Evolutionary conservation across 2,329 filamentous ascomycete genomes (phyloP).

Genomic region (Celoporthe dispersa): DNA sequence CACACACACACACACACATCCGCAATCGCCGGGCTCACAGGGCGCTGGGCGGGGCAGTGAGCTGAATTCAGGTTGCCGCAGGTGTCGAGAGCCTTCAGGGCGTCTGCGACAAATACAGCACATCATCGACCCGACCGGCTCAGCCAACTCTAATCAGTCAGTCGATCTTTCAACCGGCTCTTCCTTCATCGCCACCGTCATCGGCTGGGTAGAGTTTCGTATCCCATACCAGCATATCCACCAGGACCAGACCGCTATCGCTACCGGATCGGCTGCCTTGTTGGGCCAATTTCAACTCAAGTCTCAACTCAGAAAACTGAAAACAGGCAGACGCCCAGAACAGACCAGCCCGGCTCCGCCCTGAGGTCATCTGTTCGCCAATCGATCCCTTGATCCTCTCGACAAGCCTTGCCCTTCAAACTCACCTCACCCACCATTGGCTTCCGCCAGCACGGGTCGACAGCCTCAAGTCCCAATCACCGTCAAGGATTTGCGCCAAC

Average conservation of each 20-base stretch:
- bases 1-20: too few species aligned
- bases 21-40: background rate
- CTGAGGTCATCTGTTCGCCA: constrained; percentile 10
- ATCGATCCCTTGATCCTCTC: constrained; percentile 2
- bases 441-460: constrained; percentile 18
- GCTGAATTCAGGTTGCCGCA: background rate
- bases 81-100: background rate
- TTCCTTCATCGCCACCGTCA: constrained; percentile 2
- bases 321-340: background rate
- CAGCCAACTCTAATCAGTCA: background rate
- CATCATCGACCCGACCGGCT: background rate
- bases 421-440: constrained; percentile 12
- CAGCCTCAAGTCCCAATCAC: background rate
- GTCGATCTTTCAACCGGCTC: too few species aligned
- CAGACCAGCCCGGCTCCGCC: constrained; percentile 7
- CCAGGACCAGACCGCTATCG: background rate
- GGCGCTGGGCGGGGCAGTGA: background rate
- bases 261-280: background rate
- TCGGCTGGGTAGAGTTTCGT: constrained; percentile 1
- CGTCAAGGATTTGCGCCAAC: background rate
- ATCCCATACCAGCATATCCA: background rate
- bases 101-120: background rate
- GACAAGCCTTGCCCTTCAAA: constrained; percentile 2
- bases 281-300: background rate
- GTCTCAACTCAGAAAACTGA: background rate